phyloP scores from a whole-genome alignment of 2,329 filamentous ascomycete genomes.

The Cercospora sp. region DNA sequence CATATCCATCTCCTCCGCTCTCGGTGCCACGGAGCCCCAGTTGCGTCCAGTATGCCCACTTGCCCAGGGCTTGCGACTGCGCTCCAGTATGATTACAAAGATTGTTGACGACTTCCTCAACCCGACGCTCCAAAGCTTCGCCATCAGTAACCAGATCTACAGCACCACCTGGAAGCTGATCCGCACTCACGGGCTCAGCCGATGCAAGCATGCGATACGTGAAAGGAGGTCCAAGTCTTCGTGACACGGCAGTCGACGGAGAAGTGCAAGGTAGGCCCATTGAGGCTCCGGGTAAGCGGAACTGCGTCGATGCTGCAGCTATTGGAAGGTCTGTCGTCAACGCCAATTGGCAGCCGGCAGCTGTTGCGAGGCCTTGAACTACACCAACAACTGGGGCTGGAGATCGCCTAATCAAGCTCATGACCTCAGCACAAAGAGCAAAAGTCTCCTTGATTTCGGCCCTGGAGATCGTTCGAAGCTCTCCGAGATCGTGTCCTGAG shows the following conservation, averaged over 20 bases:
- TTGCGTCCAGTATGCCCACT: constrained; percentile 27
- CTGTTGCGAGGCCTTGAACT: constrained; percentile 26
- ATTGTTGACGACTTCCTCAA: constrained; percentile 15
- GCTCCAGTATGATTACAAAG: constrained; percentile 16
- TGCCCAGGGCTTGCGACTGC: constrained; percentile 24
- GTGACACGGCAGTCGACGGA: constrained; percentile 22
- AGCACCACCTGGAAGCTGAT: constrained; percentile 22
- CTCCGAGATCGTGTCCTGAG: constrained; percentile 26
- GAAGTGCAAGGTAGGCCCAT: constrained; percentile 27
- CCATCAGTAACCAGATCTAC: constrained; percentile 23
- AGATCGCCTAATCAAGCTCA: constrained; percentile 23
- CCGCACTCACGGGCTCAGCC: constrained; percentile 24
- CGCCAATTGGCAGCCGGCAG: constrained; percentile 25
- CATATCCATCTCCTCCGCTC: constrained; percentile 23
- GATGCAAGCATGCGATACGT: constrained; percentile 26
- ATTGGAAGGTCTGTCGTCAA: constrained; percentile 25
- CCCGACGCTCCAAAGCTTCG: constrained; percentile 19
- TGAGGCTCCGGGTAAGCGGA: constrained; percentile 23
- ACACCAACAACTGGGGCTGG: constrained; percentile 21
- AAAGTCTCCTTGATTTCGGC: constrained; percentile 23
- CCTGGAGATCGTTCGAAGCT: constrained; percentile 20
- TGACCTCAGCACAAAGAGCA: constrained; percentile 25
- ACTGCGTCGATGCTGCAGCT: constrained; percentile 21
- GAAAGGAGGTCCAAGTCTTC: constrained; percentile 20
- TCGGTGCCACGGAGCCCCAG: constrained; percentile 15